Conservation (phyloP, 108 stramenopile species). For the Nitzschia sp. region DNA sequence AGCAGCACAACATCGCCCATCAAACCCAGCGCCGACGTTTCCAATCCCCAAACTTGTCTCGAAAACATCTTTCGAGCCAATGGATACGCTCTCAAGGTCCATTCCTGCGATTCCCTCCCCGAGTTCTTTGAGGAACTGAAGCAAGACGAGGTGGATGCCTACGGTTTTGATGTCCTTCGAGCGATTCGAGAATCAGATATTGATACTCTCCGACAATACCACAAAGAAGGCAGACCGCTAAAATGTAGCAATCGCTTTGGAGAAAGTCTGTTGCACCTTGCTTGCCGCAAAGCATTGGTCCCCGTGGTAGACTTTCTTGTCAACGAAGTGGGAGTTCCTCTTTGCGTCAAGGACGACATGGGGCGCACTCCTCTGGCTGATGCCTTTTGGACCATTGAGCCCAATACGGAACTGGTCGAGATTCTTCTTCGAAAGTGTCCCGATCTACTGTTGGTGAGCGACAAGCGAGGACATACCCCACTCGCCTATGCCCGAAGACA, state of each 20-base stretch:
- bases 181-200: conserved; percentile 64
- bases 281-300: conserved; percentile 51
- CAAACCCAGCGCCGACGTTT: too few relatives aligned
- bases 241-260: conserved; percentile 65
- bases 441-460: conserved; percentile 35
- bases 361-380: conserved; percentile 67
- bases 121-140: conserved; percentile 15
- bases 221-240: conserved; percentile 29
- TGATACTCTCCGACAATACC: conserved; percentile 39
- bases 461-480: conserved; percentile 48
- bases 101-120: neutral
- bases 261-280: conserved; percentile 65
- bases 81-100: neutral
- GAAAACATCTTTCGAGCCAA: neutral
- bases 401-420: conserved; percentile 43
- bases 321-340: conserved; percentile 30
- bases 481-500: conserved; percentile 36
- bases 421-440: conserved; percentile 31
- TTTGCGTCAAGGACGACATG: conserved; percentile 47
- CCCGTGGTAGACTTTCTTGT: conserved; percentile 47
- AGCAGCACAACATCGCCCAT: too few relatives aligned
- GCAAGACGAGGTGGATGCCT: conserved; percentile 20
- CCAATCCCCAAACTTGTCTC: conserved; percentile 4
- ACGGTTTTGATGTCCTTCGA: conserved; percentile 45
- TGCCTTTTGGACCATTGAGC: conserved; percentile 56